Base-by-base conservation (phyloP, 495 filamentous ascomycete genomes). In the Xylona heveae region DNA sequence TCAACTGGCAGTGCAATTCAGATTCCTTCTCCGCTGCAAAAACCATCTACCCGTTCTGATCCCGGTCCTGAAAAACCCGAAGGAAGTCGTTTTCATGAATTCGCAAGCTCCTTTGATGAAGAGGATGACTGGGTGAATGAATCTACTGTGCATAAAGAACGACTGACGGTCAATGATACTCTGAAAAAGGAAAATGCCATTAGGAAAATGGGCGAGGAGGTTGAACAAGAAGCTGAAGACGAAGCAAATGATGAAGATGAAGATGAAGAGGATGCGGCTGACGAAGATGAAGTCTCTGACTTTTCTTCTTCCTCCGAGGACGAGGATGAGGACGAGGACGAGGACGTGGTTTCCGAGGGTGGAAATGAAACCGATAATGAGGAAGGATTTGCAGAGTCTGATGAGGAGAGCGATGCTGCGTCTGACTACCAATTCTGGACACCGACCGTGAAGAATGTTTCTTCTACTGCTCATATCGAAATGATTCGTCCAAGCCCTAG, bases 351-450 rank as follows among this genome's bases (percentile, higher is more conserved):
- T 61, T 62, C 59, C 3, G 60, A 65, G 22, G 77, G 73, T 45
- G 80, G 80, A 7, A 84, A 85, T 42, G 80, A 93, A 41, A 88
- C 83, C n/a, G 85, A 95, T 48, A 82, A 92, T 44, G 88, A 97
- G 54, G 71, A 71, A 39, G 88, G 88, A 2, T 93, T 94, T 46
- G 85, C 82, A 26, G 78, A 75, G 8, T 85, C 79, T 0, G 84
- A 92, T 38, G 77, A 81, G 24, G 74, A 77, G 24, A 79, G 79
- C 36, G 79, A 84, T 44, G 70, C 51, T 36, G 64, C 62, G 19
- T 76, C 70, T 19, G 74, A 83, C 16, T 68, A 77, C 38, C 61
- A 74, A 34, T 74, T 85, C 44, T 91, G 82, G 82, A 73, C 74
- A 14, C 73, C 64, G 17, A 62, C 57, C 32, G 16, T 46, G 51